A percentile compares a stretch with the other conserved stretches of the same genome.
Evolutionary conservation across 352 stramenopile species (phyloP).

Genomic region (Plasmopara viticola): DNA sequence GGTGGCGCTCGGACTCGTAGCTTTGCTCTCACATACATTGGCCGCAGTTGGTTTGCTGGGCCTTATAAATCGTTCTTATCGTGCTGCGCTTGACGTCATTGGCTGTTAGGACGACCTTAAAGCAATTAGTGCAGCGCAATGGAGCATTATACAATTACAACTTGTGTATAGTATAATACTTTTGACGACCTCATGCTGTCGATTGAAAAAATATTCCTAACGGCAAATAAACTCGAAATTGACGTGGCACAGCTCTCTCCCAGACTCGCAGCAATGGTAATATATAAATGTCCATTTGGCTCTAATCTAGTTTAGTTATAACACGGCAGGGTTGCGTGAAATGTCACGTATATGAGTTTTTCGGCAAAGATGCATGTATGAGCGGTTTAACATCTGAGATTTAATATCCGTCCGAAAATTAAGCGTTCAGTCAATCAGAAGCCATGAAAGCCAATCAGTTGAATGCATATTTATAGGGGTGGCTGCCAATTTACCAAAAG

Average conservation of each 20-base stretch:
- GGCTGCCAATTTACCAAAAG: too few species aligned
- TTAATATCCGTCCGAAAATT: too few species aligned
- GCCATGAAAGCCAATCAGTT: too few species aligned
- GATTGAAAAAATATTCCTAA: constrained; percentile 47
- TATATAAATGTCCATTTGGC: too few species aligned
- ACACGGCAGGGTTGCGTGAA: too few species aligned
- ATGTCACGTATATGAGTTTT: too few species aligned
- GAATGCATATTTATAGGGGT: too few species aligned
- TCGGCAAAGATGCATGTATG: too few species aligned
- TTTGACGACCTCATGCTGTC: constrained; percentile 44
- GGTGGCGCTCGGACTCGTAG: constrained; percentile 13
- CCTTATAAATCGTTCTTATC: constrained; percentile 2
- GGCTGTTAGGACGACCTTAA: constrained; percentile 5
- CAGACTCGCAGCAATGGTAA: constrained; percentile 7
- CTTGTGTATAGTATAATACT: constrained; percentile 30
- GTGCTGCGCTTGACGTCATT: not conserved
- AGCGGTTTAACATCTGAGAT: too few species aligned
- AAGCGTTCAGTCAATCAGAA: too few species aligned
- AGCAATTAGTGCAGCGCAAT: constrained; percentile 8
- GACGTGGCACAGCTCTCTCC: constrained; percentile 36
- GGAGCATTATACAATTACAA: constrained; percentile 30
- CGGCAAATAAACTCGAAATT: constrained; percentile 19
- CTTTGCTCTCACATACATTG: constrained; percentile 18
- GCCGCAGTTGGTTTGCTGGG: constrained; percentile 15
- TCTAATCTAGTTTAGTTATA: too few species aligned